Evolutionary conservation across 192 early-diverging fungal genomes (phyloP), one percentile per base, ranked within the genome.

Genomic region (Gamsiella multidivaricata): DNA sequence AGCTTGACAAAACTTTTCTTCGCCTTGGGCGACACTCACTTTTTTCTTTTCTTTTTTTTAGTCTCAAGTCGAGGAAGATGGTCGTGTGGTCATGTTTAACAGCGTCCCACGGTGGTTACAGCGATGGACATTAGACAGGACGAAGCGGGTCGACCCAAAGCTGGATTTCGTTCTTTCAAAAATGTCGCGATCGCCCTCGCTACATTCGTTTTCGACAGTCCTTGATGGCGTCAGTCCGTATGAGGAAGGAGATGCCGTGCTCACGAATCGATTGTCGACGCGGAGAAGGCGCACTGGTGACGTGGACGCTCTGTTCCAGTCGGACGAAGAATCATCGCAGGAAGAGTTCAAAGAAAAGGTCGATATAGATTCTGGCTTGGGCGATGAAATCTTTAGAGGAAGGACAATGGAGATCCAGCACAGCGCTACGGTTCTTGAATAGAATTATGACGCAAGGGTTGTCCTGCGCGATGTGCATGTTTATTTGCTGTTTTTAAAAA

Each of bases 21-120:
- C n/a, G n/a, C n/a, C n/a, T n/a, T n/a, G n/a, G n/a, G n/a, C n/a
- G n/a, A 45, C 32, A 20, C 46, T 62, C 25, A 53, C 8, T 25
- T 32, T 18, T 32, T 42, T 17, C 10, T 37, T 23, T 23, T 26
- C 10, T 33, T 53, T 32, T 52, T 23, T 22, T 14, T 51, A 72
- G 71, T 5, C 50, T 4, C 62, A 75, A 46, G 56, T 75, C 1
- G 46, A 65, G 34, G 57, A 75, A 50, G 71, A 75, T 39, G 71
- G 71, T 15, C 55, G 54, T 26, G 57, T 75, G 18, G 71, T 66
- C 42, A 75, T 75, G 71, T 75, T 66, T 34, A 75, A 75, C 34
- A 75, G 51, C 25, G 51, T 75, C 7, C 71, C 71, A 6, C 34
- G 63, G 28, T 75, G 71, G 71, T 36, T 75, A 7, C 71, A 66